These are phyloP conservation scores for Plasmodium chabaudi DNA, from an alignment of 169 alveolate genomes.

Conservation along the genomic window DNA sequence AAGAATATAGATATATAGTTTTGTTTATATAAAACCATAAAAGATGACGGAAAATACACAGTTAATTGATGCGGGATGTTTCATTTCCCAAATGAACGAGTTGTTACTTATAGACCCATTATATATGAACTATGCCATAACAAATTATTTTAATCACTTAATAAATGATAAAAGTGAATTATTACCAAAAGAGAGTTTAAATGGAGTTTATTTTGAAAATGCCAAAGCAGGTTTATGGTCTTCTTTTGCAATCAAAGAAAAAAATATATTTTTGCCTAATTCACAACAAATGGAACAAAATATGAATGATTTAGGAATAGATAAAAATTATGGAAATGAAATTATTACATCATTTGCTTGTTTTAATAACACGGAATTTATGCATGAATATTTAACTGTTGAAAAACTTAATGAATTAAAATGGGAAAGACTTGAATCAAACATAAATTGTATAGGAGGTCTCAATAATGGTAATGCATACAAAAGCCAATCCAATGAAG, in stretches of 20 bases:
- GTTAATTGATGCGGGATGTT: conserved; percentile 72
- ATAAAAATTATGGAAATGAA: conserved; percentile 40
- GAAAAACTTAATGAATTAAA: conserved; percentile 46
- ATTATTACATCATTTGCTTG: conserved; percentile 54
- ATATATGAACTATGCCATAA: conserved; percentile 50
- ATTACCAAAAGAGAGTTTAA: conserved; percentile 48
- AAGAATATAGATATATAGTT: background rate
- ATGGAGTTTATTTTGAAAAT: conserved; percentile 57
- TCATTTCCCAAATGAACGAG: conserved; percentile 75
- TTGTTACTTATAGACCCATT: conserved; percentile 69
- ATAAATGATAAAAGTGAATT: conserved; percentile 55
- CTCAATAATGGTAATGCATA: background rate
- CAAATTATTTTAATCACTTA: conserved; percentile 53
- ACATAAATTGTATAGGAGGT: conserved; percentile 48
- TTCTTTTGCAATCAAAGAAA: conserved; percentile 72
- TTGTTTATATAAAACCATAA: background rate
- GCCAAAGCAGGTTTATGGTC: conserved; percentile 76
- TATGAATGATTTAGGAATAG: background rate
- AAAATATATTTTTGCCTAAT: background rate
- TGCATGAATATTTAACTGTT: conserved; percentile 61
- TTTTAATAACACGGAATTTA: conserved; percentile 51
- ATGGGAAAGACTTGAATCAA: conserved; percentile 78
- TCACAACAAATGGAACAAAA: conserved; percentile 1
- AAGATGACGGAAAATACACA: background rate
- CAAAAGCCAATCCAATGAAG: background rate